phyloP scores from a whole-genome alignment of 805 yeast genomes.

The Metschnikowia vanudenii region DNA sequence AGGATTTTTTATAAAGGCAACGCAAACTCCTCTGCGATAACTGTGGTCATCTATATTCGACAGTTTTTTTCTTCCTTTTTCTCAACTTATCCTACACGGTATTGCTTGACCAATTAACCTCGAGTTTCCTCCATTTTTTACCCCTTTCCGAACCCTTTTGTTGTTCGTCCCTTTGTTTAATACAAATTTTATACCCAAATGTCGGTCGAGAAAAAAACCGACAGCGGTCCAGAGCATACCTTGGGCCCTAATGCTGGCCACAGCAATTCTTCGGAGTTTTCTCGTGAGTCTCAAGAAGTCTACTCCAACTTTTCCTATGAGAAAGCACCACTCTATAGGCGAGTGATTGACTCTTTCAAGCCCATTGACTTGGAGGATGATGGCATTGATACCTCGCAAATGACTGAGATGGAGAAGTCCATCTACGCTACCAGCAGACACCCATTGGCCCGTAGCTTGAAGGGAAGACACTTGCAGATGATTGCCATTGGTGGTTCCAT shows the following conservation, averaged over 20 bases:
- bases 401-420: slow-evolving; percentile 41
- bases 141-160: too few species aligned
- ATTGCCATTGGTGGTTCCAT: slow-evolving; percentile 84
- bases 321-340: slow-evolving; percentile 18
- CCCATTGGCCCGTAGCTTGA: slow-evolving; percentile 45
- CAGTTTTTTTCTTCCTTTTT: too few species aligned
- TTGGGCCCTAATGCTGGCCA: slow-evolving; percentile 4
- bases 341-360: slow-evolving; percentile 37
- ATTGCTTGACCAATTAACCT: too few species aligned
- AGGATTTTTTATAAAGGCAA: too few species aligned
- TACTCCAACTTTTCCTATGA: slow-evolving; percentile 2
- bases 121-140: too few species aligned
- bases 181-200: background rate
- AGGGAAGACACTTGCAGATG: slow-evolving; percentile 62
- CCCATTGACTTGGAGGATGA: slow-evolving; percentile 38
- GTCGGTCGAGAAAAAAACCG: background rate
- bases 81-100: too few species aligned
- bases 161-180: too few species aligned
- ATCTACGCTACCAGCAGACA: slow-evolving; percentile 42
- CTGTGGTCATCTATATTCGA: too few species aligned
- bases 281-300: background rate
- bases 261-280: slow-evolving; percentile 3
- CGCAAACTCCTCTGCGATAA: too few species aligned
- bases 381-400: slow-evolving; percentile 39
- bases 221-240: slow-evolving; percentile 1